Conservation (phyloP, 129 eudicot genomes). For the Oenanthe sinensis region DNA sequence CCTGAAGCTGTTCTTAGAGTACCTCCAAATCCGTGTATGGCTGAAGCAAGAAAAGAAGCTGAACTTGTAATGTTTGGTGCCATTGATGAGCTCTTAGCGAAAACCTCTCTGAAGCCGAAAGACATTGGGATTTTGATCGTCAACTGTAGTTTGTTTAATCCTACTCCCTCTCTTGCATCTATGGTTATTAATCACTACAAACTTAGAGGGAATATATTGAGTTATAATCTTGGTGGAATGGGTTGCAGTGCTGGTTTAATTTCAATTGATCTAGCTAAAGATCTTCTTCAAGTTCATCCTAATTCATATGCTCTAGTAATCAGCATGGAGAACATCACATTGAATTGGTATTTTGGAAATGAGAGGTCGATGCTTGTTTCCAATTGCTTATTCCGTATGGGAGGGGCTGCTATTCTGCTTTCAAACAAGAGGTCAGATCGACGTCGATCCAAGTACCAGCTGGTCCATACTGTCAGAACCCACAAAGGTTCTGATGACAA, state of each 20-base stretch:
- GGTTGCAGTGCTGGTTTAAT: slow-evolving; percentile 32
- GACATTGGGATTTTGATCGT: slow-evolving; percentile 23
- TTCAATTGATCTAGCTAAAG: slow-evolving; percentile 26
- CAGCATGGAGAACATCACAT: slow-evolving; percentile 24
- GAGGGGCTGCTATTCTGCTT: slow-evolving; percentile 25
- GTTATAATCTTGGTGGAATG: slow-evolving; percentile 30
- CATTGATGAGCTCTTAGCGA: slow-evolving; percentile 19
- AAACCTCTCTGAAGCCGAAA: slow-evolving; percentile 20
- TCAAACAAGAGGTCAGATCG: slow-evolving; percentile 23
- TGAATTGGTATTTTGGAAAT: slow-evolving; percentile 25
- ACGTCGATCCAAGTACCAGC: slow-evolving; percentile 21
- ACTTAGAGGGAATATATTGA: slow-evolving; percentile 23
- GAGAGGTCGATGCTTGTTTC: slow-evolving; percentile 26
- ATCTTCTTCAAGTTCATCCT: slow-evolving; percentile 26
- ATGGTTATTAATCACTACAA: slow-evolving; percentile 27
- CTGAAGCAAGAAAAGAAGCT: slow-evolving; percentile 27
- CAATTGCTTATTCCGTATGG: slow-evolving; percentile 26
- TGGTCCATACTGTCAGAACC: slow-evolving; percentile 10
- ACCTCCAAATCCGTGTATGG: slow-evolving; percentile 27
- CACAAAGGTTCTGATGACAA: slow-evolving; percentile 10
- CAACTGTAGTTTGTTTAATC: slow-evolving; percentile 29
- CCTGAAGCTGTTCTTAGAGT: slow-evolving; percentile 22
- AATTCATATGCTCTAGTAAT: slow-evolving; percentile 23
- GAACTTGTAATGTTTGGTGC: slow-evolving; percentile 26
- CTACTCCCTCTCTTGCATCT: slow-evolving; percentile 23